A percentile compares a stretch with the other conserved stretches of the same genome.
These are phyloP conservation scores for Fusarium nisikadoi DNA, from an alignment of 2,329 filamentous ascomycete genomes.

Conservation along the genomic window DNA sequence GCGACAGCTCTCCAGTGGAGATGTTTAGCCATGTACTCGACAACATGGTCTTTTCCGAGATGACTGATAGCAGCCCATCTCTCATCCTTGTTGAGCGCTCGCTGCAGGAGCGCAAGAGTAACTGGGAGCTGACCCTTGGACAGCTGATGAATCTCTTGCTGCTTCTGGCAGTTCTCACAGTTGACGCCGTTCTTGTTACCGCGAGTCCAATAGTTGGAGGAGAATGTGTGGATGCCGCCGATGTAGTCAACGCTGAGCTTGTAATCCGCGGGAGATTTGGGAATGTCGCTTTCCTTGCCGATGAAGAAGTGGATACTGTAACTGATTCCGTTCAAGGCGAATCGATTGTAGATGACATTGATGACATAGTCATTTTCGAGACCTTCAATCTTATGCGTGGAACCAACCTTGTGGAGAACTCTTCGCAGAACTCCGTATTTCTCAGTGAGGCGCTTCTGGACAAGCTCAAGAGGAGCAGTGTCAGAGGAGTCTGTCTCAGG, in stretches of 20 bases:
- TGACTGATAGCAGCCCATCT: background rate
- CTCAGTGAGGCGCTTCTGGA: background rate
- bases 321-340: background rate
- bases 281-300: background rate
- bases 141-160: background rate
- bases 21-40: background rate
- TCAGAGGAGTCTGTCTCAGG: background rate
- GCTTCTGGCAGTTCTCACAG: slow-evolving; percentile 2
- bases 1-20: background rate
- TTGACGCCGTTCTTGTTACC: background rate
- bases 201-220: background rate
- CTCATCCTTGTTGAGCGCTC: background rate
- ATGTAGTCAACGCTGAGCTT: background rate
- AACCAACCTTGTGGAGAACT: background rate
- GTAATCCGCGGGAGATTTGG: background rate
- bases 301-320: slow-evolving; percentile 6
- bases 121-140: background rate
- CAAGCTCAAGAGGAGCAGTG: background rate
- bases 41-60: background rate
- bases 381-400: background rate
- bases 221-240: background rate
- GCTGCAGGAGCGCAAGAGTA: slow-evolving; percentile 1
- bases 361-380: slow-evolving; percentile 3
- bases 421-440: background rate
- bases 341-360: slow-evolving; percentile 4